phyloP scores from a whole-genome alignment of 2,329 filamentous ascomycete species.

The Calonectria pseudoreteaudii region DNA sequence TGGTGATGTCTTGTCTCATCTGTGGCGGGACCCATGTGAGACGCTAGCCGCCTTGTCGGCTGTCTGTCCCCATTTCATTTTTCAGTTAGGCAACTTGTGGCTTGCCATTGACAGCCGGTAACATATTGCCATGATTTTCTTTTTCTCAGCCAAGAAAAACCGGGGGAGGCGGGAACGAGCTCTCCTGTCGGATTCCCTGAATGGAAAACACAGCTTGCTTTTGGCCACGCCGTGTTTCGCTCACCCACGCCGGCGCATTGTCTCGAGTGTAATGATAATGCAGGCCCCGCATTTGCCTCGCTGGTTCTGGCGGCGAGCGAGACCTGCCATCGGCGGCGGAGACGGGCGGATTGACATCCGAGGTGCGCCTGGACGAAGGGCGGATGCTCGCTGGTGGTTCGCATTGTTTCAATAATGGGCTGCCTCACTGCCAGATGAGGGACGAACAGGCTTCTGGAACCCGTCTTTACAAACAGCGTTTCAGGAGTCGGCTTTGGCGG shows the following conservation, averaged over 20 bases:
- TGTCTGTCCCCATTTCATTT: slow-evolving; percentile 26
- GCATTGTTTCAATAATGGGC: background rate
- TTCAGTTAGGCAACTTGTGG: background rate
- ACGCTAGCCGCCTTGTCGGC: slow-evolving; percentile 21
- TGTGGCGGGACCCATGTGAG: slow-evolving; percentile 17
- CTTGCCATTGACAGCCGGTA: slow-evolving; percentile 18
- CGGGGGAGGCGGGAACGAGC: slow-evolving; percentile 11
- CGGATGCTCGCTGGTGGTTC: slow-evolving; percentile 7
- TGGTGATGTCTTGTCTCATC: slow-evolving; percentile 28
- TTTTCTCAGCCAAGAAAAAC: slow-evolving; percentile 17
- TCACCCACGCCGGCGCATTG: slow-evolving; percentile 22
- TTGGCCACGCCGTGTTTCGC: slow-evolving; percentile 17
- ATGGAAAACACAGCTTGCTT: slow-evolving; percentile 16
- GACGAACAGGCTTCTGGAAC: slow-evolving; percentile 8
- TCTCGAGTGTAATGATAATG: slow-evolving; percentile 26
- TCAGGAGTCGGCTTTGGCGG: slow-evolving; percentile 16
- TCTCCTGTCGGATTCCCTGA: slow-evolving; percentile 8
- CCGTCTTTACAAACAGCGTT: background rate
- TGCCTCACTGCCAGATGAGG: background rate
- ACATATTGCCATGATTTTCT: slow-evolving; percentile 4
- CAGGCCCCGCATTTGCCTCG: slow-evolving; percentile 32
- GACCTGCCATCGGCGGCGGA: slow-evolving; percentile 32
- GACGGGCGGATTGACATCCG: slow-evolving; percentile 12
- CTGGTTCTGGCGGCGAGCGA: slow-evolving; percentile 19
- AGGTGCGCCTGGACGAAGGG: slow-evolving; percentile 4